phyloP scores from a whole-genome alignment of 129 eudicot genomes.

The Flaveria bidentis region DNA sequence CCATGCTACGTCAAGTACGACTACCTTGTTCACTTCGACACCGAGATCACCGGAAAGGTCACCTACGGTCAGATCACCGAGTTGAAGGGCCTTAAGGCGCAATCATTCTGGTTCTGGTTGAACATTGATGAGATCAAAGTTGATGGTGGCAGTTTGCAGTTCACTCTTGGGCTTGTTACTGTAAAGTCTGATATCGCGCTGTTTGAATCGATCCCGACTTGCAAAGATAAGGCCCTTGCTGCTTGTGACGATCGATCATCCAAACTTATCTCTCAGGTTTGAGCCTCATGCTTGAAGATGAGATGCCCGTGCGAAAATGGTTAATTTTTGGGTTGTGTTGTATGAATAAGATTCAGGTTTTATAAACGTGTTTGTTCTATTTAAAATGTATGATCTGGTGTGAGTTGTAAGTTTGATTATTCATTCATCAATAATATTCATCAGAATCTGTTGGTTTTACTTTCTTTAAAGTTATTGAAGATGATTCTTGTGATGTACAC shows the following conservation, averaged over 20 bases:
- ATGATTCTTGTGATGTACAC: no score
- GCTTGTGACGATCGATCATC: constrained; percentile 11
- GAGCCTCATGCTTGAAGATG: background rate
- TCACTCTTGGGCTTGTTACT: constrained; percentile 57
- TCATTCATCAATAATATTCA: background rate
- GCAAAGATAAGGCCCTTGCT: constrained; percentile 35
- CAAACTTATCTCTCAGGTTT: constrained; percentile 16
- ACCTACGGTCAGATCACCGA: constrained; percentile 52
- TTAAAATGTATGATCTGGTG: background rate
- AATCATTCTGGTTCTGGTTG: constrained; percentile 50
- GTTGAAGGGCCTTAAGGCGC: constrained; percentile 61
- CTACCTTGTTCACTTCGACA: constrained; percentile 60
- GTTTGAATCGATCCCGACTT: constrained; percentile 57
- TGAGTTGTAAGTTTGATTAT: background rate
- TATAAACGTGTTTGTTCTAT: background rate
- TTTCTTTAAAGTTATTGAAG: no score
- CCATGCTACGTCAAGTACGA: constrained; percentile 67
- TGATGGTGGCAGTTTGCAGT: constrained; percentile 52
- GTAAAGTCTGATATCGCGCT: constrained; percentile 55
- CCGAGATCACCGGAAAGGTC: constrained; percentile 53
- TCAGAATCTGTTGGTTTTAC: background rate
- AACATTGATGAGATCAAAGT: constrained; percentile 61
- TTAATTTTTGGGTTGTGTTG: background rate
- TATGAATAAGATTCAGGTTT: background rate
- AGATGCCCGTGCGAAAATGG: background rate